A percentile compares a stretch with the other conserved stretches of the same genome.
These are phyloP conservation scores for Dipodascus geniculatus DNA, from an alignment of 805 yeast genomes.

Conservation along the genomic window DNA sequence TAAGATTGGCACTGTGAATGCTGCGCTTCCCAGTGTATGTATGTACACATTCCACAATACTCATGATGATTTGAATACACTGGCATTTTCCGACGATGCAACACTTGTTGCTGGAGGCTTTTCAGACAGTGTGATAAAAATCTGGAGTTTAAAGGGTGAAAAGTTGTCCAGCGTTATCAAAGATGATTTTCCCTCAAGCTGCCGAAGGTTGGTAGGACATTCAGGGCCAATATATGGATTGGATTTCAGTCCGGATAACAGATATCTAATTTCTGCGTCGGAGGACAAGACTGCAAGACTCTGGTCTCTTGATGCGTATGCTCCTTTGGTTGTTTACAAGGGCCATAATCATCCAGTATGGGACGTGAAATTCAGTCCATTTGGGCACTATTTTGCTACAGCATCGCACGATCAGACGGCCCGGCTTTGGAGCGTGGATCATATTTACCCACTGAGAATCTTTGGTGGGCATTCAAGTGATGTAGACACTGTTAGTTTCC, in stretches of 20 bases:
- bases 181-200: constrained; percentile 19
- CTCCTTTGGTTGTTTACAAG: constrained; percentile 83
- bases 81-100: constrained; percentile 80
- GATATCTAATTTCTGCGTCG: constrained; percentile 66
- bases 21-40: constrained; percentile 86
- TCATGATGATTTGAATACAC: constrained; percentile 72
- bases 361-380: constrained; percentile 92
- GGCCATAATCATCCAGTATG: constrained; percentile 96
- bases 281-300: constrained; percentile 87
- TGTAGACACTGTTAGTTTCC: constrained; percentile 90
- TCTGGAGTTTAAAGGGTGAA: constrained; percentile 90
- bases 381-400: constrained; percentile 97
- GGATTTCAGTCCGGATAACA: constrained; percentile 83
- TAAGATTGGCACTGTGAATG: constrained; percentile 51
- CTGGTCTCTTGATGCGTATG: constrained; percentile 89
- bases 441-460: constrained; percentile 86
- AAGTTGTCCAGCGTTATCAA: constrained; percentile 40
- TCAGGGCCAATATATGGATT: constrained; percentile 88
- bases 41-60: constrained; percentile 98
- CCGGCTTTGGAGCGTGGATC: constrained; percentile 95
- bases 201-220: constrained; percentile 69
- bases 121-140: constrained; percentile 77
- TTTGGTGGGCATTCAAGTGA: constrained; percentile 97
- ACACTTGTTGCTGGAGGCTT: constrained; percentile 88
- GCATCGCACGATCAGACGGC: constrained; percentile 98